These are phyloP conservation scores for Pleodorina starrii DNA, from an alignment of 139 green algal genomes.

Conservation along the genomic window DNA sequence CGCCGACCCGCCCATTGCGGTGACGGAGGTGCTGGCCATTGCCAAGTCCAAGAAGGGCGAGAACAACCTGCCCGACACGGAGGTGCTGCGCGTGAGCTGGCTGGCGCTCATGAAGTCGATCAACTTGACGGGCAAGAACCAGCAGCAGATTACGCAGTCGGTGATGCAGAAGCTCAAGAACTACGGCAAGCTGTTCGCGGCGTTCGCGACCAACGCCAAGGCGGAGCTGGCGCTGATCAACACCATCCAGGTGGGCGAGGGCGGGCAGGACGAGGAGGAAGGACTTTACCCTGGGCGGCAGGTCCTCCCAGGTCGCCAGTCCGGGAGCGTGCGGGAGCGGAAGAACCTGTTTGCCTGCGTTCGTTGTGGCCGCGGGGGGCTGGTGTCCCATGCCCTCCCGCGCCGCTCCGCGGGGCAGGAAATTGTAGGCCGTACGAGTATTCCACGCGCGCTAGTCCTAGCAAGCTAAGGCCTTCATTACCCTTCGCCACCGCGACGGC, in stretches of 20 bases:
- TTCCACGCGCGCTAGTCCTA: too few species aligned
- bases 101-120: conserved; percentile 83
- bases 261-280: too few species aligned
- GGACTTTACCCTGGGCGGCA: too few species aligned
- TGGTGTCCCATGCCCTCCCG: too few species aligned
- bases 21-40: conserved; percentile 69
- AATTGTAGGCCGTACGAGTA: too few species aligned
- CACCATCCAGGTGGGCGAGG: conserved; percentile 74
- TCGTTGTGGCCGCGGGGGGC: too few species aligned
- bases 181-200: conserved; percentile 84
- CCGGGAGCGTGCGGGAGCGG: too few species aligned
- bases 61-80: conserved; percentile 66
- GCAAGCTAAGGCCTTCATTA: too few species aligned
- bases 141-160: conserved; percentile 88
- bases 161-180: conserved; percentile 83
- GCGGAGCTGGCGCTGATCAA: conserved; percentile 91
- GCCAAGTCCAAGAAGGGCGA: conserved; percentile 85
- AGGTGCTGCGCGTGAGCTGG: conserved; percentile 84
- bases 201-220: conserved; percentile 78
- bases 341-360: too few species aligned
- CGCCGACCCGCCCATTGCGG: conserved; percentile 65
- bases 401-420: too few species aligned
- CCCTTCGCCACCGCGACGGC: too few species aligned
- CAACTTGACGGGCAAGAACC: conserved; percentile 92
- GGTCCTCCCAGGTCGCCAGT: too few species aligned